Evolutionary conservation across 2,329 filamentous ascomycete species (phyloP), one percentile per base, ranked within the genome.

Genomic region (Calonectria pteridis): DNA sequence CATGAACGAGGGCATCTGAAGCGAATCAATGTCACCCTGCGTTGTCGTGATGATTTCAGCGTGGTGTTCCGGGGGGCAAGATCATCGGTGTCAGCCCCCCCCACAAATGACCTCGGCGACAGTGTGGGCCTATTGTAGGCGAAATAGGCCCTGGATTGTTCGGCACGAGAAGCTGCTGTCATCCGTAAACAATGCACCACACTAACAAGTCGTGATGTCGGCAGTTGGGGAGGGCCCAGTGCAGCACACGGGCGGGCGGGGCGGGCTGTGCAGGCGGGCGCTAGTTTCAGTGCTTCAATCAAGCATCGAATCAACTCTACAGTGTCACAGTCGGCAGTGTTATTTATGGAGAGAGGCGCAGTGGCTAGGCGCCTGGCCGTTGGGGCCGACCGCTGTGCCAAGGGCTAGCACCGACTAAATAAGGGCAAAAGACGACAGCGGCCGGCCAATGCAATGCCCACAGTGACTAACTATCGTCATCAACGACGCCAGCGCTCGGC

Each of bases 331-430:
- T 13, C 33, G 55, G 55, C 55, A 62, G 33, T 62, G 35, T 37
- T 62, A 40, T 62, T 62, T 58, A 58, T 58, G 53, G 53, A 35
- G 4, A 6, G 55, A 23, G 55, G 55, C 55, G 55, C 55, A 62
- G 55, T 20, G 9, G 2, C 13, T 11, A 20, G 55, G 23, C 55
- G 55, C 55, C 11, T 40, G 29, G 33, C 16, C n/a, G 35, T 13
- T 58, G 33, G n/a, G 33, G 11, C 7, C n/a, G 18, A 23, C 31
- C 31, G 13, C 33, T 2, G 33, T 59, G n/a, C 55, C 55, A 18
- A 18, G 35, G 23, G 26, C 55, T 20, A 9, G 23, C 14, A 2
- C 14, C 16, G 23, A 14, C 16, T 11, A 40, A 62, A 40, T 40
- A 18, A 26, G 37, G 55, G 43, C 2, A 18, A n/a, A n/a, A n/a